Percentiles rank a stretch among this genome's conserved stretches.
These are phyloP conservation scores for Sordariomycetes sp. DNA, from an alignment of 2,329 filamentous ascomycete genomes.

Conservation along the genomic window DNA sequence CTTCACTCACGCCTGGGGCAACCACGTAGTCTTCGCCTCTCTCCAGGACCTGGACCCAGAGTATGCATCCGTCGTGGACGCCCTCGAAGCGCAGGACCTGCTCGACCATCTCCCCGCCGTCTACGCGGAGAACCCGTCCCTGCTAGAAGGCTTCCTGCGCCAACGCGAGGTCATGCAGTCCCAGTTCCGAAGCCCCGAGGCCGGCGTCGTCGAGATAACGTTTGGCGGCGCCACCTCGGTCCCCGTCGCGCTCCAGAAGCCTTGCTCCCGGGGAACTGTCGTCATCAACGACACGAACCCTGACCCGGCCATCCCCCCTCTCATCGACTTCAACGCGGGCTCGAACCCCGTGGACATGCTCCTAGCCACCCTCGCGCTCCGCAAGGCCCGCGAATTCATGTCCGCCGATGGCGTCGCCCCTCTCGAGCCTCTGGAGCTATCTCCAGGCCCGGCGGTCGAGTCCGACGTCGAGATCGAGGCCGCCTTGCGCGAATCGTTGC, in stretches of 20 bases:
- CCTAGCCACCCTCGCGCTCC: slow-evolving; percentile 7
- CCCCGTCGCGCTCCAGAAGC: slow-evolving; percentile 12
- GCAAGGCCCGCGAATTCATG: slow-evolving; percentile 7
- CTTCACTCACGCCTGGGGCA: slow-evolving; percentile 15
- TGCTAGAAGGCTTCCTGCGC: slow-evolving; percentile 21
- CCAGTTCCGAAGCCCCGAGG: slow-evolving; percentile 14
- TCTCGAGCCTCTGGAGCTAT: slow-evolving; percentile 12
- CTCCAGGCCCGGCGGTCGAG: slow-evolving; percentile 11
- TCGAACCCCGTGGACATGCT: slow-evolving; percentile 10
- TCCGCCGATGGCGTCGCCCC: slow-evolving; percentile 14
- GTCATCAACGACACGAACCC: slow-evolving; percentile 10
- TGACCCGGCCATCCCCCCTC: slow-evolving; percentile 12
- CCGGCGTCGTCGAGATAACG: slow-evolving; percentile 16
- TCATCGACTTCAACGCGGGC: slow-evolving; percentile 11
- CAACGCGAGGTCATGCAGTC: slow-evolving; percentile 19
- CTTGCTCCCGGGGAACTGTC: slow-evolving; percentile 11
- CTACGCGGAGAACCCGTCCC: slow-evolving; percentile 15
- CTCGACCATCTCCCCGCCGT: slow-evolving; percentile 16
- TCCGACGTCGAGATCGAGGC: slow-evolving; percentile 10
- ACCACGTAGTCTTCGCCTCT: slow-evolving; percentile 17
- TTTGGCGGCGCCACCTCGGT: slow-evolving; percentile 15
- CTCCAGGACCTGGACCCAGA: slow-evolving; percentile 18
- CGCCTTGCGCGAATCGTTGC: slow-evolving; percentile 5
- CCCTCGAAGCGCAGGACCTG: slow-evolving; percentile 16
- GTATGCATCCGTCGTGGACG: slow-evolving; percentile 4